Conservation (phyloP, 768 basidiomycete species). For the Auricularia auricula-judae region DNA sequence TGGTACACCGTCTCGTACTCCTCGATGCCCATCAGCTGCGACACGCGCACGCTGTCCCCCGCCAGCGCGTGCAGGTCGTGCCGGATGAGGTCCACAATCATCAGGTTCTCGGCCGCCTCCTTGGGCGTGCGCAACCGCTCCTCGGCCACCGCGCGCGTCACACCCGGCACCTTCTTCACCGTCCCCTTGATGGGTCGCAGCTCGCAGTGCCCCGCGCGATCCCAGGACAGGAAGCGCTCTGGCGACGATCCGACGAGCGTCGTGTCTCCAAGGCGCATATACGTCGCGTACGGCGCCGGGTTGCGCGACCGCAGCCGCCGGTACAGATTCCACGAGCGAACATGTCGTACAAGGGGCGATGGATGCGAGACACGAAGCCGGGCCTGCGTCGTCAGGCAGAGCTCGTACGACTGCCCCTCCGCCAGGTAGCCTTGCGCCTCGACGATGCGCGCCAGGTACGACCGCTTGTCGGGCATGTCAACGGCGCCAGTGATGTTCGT, state of each 20-base stretch:
- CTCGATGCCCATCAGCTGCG: constrained; percentile 78
- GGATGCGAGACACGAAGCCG: constrained; percentile 46
- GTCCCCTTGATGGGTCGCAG: constrained; percentile 95
- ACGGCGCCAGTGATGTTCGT: not conserved
- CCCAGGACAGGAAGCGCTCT: constrained; percentile 80
- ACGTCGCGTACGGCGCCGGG: constrained; percentile 83
- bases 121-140: constrained; percentile 59
- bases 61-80: constrained; percentile 76
- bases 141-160: constrained; percentile 57
- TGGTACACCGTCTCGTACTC: constrained; percentile 94
- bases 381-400: constrained; percentile 66
- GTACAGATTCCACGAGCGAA: constrained; percentile 64
- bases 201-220: constrained; percentile 56
- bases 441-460: constrained; percentile 60
- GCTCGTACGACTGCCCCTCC: constrained; percentile 85
- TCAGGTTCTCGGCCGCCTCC: constrained; percentile 92
- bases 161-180: constrained; percentile 45
- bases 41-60: constrained; percentile 71
- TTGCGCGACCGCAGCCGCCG: constrained; percentile 61
- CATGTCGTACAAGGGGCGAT: constrained; percentile 13
- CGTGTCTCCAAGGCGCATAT: constrained; percentile 63
- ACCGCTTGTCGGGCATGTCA: constrained; percentile 1
- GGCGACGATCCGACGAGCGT: constrained; percentile 81
- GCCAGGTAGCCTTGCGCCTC: constrained; percentile 63
- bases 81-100: constrained; percentile 95